Evolutionary conservation across 2,329 filamentous ascomycete species (phyloP), one percentile per base, ranked within the genome.

Genomic region (Calonectria fujianensis): DNA sequence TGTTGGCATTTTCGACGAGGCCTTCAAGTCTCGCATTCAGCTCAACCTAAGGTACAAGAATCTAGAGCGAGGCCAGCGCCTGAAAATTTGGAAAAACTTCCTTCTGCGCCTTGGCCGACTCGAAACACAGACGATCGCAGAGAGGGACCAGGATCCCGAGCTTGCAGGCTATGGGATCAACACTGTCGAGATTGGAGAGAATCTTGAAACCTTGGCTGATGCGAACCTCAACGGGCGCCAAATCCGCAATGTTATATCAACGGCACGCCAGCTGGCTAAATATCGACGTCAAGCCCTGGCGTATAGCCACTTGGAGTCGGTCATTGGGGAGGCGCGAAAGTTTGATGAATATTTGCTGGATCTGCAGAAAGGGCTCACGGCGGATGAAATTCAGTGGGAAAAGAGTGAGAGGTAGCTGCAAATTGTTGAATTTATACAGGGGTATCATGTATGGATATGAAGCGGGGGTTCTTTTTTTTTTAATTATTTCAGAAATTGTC

Each of bases 11-110:
- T 61, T 61, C n/a, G 57, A 61, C 32, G 57, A 37, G 24, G 57
- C 57, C 5, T 41, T 29, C 20, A 61, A 18, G 37, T 61, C 57
- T 2, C 57, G 57, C 13, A 61, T 61, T 18, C 57, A 41, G 10
- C 57, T 61, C 10, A 57, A 57, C 10, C 52, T 57, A 3, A 57
- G 52, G 31, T 57, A 57, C 18, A 32, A 57, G 52, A 57, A 57
- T 57, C 18, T 57, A 8, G 52, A 57, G 11, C 29, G 52, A 13
- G 29, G n/a, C 18, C 52, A 57, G 8, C 52, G 52, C 8, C 18
- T 57, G 2, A 29, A 57, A 1, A 35, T 57, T 35, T 57, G 52
- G 52, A 57, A 35, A 35, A 57, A 32, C 9, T 57, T 57, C 20
- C 29, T 57, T 16, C 9, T 20, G 8, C 52, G 29, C 20, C 52